A percentile compares a stretch with the other conserved stretches of the same genome.
These are phyloP conservation scores for Calocybe indica DNA, from an alignment of 768 basidiomycete genomes.

Conservation along the genomic window DNA sequence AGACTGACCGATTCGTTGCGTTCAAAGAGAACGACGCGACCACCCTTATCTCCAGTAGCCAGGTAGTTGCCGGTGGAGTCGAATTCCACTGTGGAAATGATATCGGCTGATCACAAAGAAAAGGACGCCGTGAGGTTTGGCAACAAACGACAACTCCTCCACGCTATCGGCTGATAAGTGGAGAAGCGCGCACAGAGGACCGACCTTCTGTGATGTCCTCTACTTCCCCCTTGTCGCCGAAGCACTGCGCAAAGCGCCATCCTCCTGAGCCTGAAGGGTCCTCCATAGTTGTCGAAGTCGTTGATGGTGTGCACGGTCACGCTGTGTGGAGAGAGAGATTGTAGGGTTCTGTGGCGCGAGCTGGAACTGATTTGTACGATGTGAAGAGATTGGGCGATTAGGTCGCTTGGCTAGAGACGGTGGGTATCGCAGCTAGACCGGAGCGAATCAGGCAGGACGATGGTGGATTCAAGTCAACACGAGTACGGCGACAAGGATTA, in stretches of 20 bases:
- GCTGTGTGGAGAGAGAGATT: conserved; percentile 1
- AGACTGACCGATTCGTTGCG: conserved; percentile 85
- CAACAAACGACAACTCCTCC: neutral
- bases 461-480: conserved; percentile 19
- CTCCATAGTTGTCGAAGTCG: conserved; percentile 48
- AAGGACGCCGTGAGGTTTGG: neutral
- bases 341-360: conserved; percentile 10
- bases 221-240: conserved; percentile 99
- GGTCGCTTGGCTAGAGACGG: conserved; percentile 3
- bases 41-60: conserved; percentile 99
- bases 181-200: conserved; percentile 14
- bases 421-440: conserved; percentile 16
- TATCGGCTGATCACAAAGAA: conserved; percentile 71
- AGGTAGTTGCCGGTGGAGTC: conserved; percentile 99
- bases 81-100: conserved; percentile 99
- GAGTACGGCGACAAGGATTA: too few species aligned
- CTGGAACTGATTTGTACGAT: conserved; percentile 16
- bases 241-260: conserved; percentile 99
- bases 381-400: conserved; percentile 19
- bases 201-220: conserved; percentile 99
- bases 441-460: conserved; percentile 13
- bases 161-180: neutral
- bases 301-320: conserved; percentile 16
- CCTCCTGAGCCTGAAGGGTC: conserved; percentile 82
- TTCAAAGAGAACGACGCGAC: conserved; percentile 97